Evolutionary conservation across 164 flowering plant genomes (phyloP).

Genomic region (Pachysandra terminalis): DNA sequence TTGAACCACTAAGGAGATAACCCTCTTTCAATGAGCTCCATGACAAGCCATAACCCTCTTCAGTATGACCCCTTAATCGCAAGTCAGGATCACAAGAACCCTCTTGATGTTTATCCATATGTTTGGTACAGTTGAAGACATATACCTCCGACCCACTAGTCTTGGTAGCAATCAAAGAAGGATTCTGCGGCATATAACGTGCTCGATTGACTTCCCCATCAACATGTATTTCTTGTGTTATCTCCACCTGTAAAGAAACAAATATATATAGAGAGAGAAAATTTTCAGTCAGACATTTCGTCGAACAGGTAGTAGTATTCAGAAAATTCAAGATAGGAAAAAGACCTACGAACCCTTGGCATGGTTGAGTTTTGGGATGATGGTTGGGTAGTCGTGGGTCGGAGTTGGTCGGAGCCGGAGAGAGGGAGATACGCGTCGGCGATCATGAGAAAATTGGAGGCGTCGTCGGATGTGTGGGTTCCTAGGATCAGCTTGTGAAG

Average conservation of each 20-base stretch:
- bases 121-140: conserved; percentile 60
- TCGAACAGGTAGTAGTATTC: conserved; percentile 41
- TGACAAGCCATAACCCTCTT: conserved; percentile 91
- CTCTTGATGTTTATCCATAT: conserved; percentile 25
- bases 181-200: conserved; percentile 79
- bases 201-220: conserved; percentile 94
- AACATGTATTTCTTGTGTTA: conserved; percentile 54
- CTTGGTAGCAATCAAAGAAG: conserved; percentile 70
- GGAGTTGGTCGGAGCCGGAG: conserved; percentile 5
- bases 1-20: conserved; percentile 80
- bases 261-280: background rate
- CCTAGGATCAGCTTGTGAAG: conserved; percentile 73
- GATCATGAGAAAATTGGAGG: conserved; percentile 73
- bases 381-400: background rate
- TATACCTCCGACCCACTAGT: conserved; percentile 65
- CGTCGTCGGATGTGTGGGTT: conserved; percentile 79
- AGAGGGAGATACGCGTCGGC: conserved; percentile 71
- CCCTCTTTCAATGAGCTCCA: conserved; percentile 87
- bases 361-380: conserved; percentile 8
- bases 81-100: conserved; percentile 65
- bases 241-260: conserved; percentile 48
- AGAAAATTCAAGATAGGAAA: too few species aligned
- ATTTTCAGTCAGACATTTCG: conserved; percentile 20
- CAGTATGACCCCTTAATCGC: conserved; percentile 74
- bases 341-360: conserved; percentile 36